A percentile compares a stretch with the other conserved stretches of the same genome.
Evolutionary conservation across 306 rosid genomes (phyloP).

Genomic region (Vicia sativa): DNA sequence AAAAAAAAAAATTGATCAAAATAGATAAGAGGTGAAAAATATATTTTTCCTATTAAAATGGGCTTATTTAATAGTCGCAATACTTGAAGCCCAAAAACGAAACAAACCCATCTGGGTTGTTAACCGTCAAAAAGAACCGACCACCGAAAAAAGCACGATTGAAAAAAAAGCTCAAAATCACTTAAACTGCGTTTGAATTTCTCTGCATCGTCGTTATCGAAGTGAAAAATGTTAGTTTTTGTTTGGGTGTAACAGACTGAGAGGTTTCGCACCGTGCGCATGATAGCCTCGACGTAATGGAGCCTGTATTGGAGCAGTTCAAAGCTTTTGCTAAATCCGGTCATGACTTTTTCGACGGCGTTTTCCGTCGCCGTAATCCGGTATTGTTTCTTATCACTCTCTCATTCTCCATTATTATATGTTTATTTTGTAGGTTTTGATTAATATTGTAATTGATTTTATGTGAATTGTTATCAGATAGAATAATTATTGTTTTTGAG

Average conservation of each 20-base stretch:
- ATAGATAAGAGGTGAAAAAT: too few relatives aligned
- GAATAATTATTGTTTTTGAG: neutral
- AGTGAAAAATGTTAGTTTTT: neutral
- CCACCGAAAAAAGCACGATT: neutral
- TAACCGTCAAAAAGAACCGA: constrained; percentile 3
- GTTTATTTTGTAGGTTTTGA: neutral
- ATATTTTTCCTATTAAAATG: too few relatives aligned
- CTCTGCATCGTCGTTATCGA: neutral
- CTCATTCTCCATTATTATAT: neutral
- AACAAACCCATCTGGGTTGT: neutral
- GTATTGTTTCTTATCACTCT: constrained; percentile 38
- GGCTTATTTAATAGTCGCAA: too few relatives aligned
- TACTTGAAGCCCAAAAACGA: neutral
- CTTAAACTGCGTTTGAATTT: neutral
- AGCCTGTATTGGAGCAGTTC: constrained; percentile 52
- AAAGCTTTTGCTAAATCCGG: constrained; percentile 56
- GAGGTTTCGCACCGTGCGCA: neutral
- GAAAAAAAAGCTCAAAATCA: too few relatives aligned
- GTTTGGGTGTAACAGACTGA: neutral
- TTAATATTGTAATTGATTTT: neutral
- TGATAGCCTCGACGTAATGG: constrained; percentile 46
- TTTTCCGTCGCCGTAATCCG: constrained; percentile 65
- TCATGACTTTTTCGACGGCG: constrained; percentile 51
- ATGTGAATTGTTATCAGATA: neutral
- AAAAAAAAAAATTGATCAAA: too few relatives aligned